Evolutionary conservation across 129 eudicot species (phyloP), one percentile per base, ranked within the genome.

Genomic region (Chrysanthemum makinoi): DNA sequence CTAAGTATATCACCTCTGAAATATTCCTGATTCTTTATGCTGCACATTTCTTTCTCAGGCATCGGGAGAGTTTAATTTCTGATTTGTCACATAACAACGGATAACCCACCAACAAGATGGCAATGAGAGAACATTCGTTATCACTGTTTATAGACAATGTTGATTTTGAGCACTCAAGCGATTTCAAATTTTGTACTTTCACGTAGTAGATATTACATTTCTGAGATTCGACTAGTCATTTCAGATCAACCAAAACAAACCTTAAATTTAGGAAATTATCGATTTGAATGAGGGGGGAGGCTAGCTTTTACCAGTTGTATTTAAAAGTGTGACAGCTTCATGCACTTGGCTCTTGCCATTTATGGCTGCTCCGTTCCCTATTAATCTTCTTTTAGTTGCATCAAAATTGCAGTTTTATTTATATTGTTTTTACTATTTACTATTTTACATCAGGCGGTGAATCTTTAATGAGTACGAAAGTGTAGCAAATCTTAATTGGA

Each of bases 51-150:
- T 18, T 19, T 69, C 33, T 52, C 62, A 69, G 73, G 73, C 73
- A 28, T 52, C 44, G 3, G 73, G 73, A 30, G 73, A 69, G 62
- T 69, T 53, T 52, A 33, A 52, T 9, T 68, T 68, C 48, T 68
- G 50, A 69, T 69, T 30, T 16, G 59, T 50, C 46, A 15, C 72
- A 49, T 10, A 9, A 52, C n/a, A 52, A 17, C 57, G 7, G 57
- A 17, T 52, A 52, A 52, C 57, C 57, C 57, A 52, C 57, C 57
- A 52, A 52, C 57, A 3, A 3, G 19, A 4, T 2, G 35, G 10
- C 62, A 56, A 55, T 22, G 20, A 55, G 26, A 55, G 26, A 55
- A 16, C 10, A 16, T 55, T 3, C 6, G 43, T 70, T 64, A 54
- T 50, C 47, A 5, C 4, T 49, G 5, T 69, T 52, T 50, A 14